Evolutionary conservation across 768 basidiomycete genomes (phyloP), one percentile per base, ranked within the genome.

Genomic region (Mycena pura): DNA sequence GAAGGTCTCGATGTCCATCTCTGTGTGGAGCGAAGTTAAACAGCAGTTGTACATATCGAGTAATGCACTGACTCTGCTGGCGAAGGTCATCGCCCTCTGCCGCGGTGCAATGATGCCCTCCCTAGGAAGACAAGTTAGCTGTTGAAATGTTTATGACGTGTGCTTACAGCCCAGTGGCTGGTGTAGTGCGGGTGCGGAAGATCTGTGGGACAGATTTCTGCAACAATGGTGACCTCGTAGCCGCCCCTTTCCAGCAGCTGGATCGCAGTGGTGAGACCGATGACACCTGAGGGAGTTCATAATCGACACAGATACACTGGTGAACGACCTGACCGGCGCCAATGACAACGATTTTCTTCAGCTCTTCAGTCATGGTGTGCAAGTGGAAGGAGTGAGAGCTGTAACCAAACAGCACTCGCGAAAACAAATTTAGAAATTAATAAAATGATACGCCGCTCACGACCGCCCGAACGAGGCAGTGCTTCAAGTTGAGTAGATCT

Each of bases 271-370:
- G n/a, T n/a, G n/a, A n/a, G n/a, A n/a, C n/a, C n/a, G n/a, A n/a
- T n/a, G n/a, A n/a, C n/a, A 83, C 2, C 83, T 80, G 21, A 86
- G 73, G 3, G 86, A 86, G 9, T 86, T 67, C 0, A 87, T 84
- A n/a, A 85, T 85, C 86, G 61, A 9, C 34, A 36, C 34, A 36
- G 17, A 9, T 6, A 31, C 31, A 10, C 17, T 39, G 13, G n/a
- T 14, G 24, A 27, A 8, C 6, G 36, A 31, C 1, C 22, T 45
- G 15, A 55, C 53, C 53, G 22, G 53, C 53, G 28, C 53, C 53
- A 14, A 55, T 55, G 31, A 55, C 43, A 13, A 11, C 11, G 34
- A 54, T 54, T 43, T 41, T 14, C 9, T 41, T 53, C 34, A 27
- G 24, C 40, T 43, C 21, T 45, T 34, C 53, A 45, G 41, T 3